Evolutionary conservation across 306 rosid genomes (phyloP).

Genomic region (Mimosa pudica): DNA sequence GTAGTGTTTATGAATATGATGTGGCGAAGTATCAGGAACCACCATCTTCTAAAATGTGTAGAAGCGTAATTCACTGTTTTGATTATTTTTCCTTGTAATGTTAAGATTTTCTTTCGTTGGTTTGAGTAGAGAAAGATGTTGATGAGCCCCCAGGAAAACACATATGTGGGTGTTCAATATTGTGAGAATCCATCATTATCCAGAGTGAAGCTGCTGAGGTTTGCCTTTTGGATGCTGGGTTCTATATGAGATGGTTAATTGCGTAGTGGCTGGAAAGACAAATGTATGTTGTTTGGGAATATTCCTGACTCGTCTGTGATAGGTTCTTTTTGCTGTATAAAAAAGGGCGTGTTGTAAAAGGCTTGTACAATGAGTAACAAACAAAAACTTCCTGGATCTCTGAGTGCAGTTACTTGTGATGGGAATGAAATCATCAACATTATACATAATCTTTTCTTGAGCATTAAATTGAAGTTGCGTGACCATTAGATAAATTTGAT

Average conservation of each 20-base stretch:
- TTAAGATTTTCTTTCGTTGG: slow-evolving; percentile 19
- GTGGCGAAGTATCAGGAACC: slow-evolving; percentile 5
- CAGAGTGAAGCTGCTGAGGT: slow-evolving; percentile 44
- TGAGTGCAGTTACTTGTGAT: slow-evolving; percentile 7
- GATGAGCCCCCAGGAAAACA: slow-evolving; percentile 71
- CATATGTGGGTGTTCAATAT: slow-evolving; percentile 73
- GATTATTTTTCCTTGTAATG: not conserved
- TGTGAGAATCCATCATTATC: slow-evolving; percentile 47
- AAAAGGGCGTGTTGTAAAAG: slow-evolving; percentile 45
- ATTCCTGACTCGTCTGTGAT: slow-evolving; percentile 51
- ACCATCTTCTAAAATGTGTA: not conserved
- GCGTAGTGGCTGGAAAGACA: slow-evolving; percentile 46
- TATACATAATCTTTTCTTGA: slow-evolving; percentile 7
- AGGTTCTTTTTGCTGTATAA: slow-evolving; percentile 44
- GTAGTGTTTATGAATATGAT: not conserved
- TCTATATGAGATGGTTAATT: slow-evolving; percentile 39
- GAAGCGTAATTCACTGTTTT: not conserved
- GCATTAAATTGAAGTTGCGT: not conserved
- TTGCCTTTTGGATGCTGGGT: slow-evolving; percentile 42
- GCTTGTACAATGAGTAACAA: not conserved
- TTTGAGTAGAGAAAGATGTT: slow-evolving; percentile 68
- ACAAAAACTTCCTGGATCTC: slow-evolving; percentile 28
- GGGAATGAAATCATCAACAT: slow-evolving; percentile 24
- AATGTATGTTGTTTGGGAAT: slow-evolving; percentile 42
- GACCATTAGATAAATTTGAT: not conserved